Evolutionary conservation across 2,329 filamentous ascomycete genomes (phyloP).

Genomic region (Bretziella fagacearum): DNA sequence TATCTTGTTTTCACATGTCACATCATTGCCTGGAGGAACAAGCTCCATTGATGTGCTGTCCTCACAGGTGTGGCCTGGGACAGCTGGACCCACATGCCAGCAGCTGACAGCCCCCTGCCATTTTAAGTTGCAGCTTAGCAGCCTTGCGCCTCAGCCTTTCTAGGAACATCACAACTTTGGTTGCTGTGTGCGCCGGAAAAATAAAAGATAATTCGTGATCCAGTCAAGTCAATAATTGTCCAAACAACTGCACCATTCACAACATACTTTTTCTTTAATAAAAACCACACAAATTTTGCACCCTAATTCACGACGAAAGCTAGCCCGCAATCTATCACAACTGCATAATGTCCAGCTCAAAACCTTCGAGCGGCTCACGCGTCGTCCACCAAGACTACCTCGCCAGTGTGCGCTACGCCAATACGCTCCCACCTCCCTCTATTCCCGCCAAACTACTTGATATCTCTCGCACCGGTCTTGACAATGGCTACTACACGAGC

Average conservation of each 20-base stretch:
- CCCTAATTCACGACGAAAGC: too few species aligned
- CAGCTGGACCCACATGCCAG: not conserved
- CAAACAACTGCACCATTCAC: too few species aligned
- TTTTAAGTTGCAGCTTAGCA: not conserved
- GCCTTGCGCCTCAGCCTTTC: constrained; percentile 10
- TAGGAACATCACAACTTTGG: not conserved
- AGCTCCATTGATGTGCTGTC: not conserved
- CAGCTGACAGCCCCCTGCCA: not conserved
- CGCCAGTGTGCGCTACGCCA: constrained; percentile 85
- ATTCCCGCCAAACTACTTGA: constrained; percentile 93
- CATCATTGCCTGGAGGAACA: not conserved
- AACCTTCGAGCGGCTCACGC: constrained; percentile 30
- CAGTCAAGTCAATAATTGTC: too few species aligned
- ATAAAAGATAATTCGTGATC: too few species aligned
- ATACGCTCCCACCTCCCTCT: constrained; percentile 84
- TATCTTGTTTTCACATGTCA: not conserved
- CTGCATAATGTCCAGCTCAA: constrained; percentile 12
- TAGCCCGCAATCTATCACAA: not conserved
- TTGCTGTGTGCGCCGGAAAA: not conserved
- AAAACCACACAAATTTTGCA: too few species aligned
- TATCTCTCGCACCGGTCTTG: constrained; percentile 82
- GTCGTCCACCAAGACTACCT: constrained; percentile 89
- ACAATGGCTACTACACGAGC: constrained; percentile 74
- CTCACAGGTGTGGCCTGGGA: not conserved
- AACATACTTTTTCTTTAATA: too few species aligned